Percentiles rank a stretch among this genome's conserved stretches.
Conservation (phyloP, 257 asterid species). For the Salvia rosmarinus region DNA sequence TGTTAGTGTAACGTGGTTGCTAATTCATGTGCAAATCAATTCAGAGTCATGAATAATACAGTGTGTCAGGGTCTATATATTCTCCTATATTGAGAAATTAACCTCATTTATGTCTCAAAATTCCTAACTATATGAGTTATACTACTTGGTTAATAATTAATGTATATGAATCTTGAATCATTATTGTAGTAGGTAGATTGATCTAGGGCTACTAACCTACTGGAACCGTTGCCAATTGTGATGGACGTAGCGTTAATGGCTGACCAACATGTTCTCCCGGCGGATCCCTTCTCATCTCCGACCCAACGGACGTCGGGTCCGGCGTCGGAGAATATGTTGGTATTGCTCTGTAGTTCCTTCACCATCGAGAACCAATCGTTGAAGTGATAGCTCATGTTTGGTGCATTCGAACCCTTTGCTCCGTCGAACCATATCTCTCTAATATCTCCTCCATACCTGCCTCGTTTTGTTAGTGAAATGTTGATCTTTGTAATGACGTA, state of each 20-base stretch:
- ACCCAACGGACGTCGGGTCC: slow-evolving; percentile 94
- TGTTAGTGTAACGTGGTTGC: too few relatives aligned
- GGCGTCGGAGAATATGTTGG: slow-evolving; percentile 91
- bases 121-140: too few relatives aligned
- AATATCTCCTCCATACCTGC: slow-evolving; percentile 59
- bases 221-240: slow-evolving; percentile 67
- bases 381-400: slow-evolving; percentile 84
- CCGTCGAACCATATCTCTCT: slow-evolving; percentile 96
- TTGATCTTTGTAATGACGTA: too few relatives aligned
- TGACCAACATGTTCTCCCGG: slow-evolving; percentile 89
- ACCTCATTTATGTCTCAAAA: too few relatives aligned
- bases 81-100: too few relatives aligned
- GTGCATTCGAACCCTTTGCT: slow-evolving; percentile 78
- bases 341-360: slow-evolving; percentile 73
- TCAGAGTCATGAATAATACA: too few relatives aligned
- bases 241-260: slow-evolving; percentile 72
- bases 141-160: too few relatives aligned
- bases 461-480: too few relatives aligned
- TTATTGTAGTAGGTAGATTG: too few relatives aligned
- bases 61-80: too few relatives aligned
- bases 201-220: slow-evolving; percentile 26
- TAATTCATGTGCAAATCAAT: too few relatives aligned
- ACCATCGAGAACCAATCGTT: slow-evolving; percentile 85
- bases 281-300: slow-evolving; percentile 79
- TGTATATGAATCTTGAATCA: too few relatives aligned